Base-by-base conservation (phyloP, 352 stramenopile species). In the Elongisporangium undulatum region DNA sequence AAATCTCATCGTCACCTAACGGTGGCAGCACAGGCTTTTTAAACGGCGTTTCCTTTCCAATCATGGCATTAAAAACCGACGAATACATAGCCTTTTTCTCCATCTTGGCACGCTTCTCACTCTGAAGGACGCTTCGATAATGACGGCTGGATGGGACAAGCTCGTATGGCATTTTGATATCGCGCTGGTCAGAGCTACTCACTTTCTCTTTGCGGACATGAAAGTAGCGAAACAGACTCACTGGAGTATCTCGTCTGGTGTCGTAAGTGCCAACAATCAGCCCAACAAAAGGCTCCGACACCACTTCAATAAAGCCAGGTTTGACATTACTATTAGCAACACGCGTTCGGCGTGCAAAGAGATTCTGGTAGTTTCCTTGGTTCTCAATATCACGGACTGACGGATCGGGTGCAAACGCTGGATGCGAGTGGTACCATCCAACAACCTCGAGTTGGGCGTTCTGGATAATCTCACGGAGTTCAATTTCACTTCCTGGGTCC, bases 381-480 rank as follows among this genome's bases (percentile, higher is more conserved):
- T 98, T 98, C 57, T 96, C 87, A 64, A 98, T 97, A 58, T 98
- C 95, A 38, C 87, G 93, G 53, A 98, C 74, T 0, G 87, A 97
- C 15, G 95, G 95, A 67, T 97, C 88, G 2, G 94, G 91, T 17
- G 90, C 81, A 73, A 98, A 98, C 23, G 79, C 85, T 13, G 95
- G 95, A 67, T 98, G 94, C 9, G 85, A 97, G 69, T 98, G 95
- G 60, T 98, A 98, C 95, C 95, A 98, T 4, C 95, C 95, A 4
- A 98, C 91, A 49, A 98, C 90, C 57, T 94, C 85, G 4, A 98
- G 64, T 54, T 93, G 73, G 2, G 90, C 80, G 45, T 94, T 87
- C 62, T 84, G 63, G 67, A 98, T 98, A 49, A 95, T 93, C 22
- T 95, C 86, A 29, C 90, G 85, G 49, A 97, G 66, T 56, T 96